Base-by-base conservation (phyloP, 164 flowering plant genomes). In the Magnolia officinalis region DNA sequence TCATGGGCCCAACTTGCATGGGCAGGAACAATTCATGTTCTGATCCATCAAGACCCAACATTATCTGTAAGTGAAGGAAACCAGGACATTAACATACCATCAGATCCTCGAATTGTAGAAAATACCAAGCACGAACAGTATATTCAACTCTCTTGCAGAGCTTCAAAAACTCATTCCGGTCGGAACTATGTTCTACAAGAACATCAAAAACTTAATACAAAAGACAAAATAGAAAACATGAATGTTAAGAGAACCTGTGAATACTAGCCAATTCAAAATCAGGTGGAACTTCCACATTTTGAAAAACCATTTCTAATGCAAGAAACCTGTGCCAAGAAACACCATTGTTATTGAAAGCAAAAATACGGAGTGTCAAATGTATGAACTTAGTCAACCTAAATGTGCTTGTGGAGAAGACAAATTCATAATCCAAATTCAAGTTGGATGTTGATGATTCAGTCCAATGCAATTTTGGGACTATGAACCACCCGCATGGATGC, bases 91-190 rank as follows among this genome's bases (percentile, higher is more conserved):
- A 51, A 2, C 63, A 68, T 86, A 93, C 99, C 99, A 96, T 94
- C 79, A 96, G 83, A 83, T 96, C 99, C 85, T 96, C 99, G 82
- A 94, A 96, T 67, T 96, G 97, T 24, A 94, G 86, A 71, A 87
- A 86, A 82, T 92, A 91, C 99, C 99, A 96, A 75, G 99, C 98
- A 55, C 98, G 90, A 79, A 96, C 85, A 1, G 90, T 94, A 82
- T 91, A 92, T 78, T 96, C 99, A 63, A 94, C 85, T 85, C 99
- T 87, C 89, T 92, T 94, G 84, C 94, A 91, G 9, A 96, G 88
- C 87, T 90, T 96, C 75, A 94, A 67, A 81, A 96, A 96, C 81
- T 96, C 99, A 13, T 89, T 83, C 63, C 90, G 83, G 50, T 96
- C 98, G 19, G 88, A 69, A 75, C 88, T 75, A 50, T 83, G 95